Percentiles rank a stretch among this genome's conserved stretches.
phyloP scores from a whole-genome alignment of 192 early-diverging fungal species.

The Spizellomyces punctatus region DNA sequence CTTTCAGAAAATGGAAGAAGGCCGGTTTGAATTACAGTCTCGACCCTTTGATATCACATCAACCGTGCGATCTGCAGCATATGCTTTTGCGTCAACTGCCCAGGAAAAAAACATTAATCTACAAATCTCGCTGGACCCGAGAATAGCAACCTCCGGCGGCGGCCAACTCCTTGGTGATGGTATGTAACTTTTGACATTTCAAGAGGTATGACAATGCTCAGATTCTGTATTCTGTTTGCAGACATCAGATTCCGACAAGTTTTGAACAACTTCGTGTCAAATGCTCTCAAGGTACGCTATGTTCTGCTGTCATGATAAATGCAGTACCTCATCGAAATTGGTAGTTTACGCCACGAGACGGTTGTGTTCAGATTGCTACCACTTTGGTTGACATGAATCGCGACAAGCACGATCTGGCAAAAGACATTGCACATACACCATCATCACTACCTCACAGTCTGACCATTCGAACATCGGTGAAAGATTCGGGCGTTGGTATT shows the following conservation, averaged over 20 bases:
- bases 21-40: slow-evolving; percentile 23
- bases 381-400: neutral
- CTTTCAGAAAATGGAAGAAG: slow-evolving; percentile 31
- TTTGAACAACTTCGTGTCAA: slow-evolving; percentile 19
- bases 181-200: neutral
- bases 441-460: neutral
- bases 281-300: slow-evolving; percentile 13
- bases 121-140: neutral
- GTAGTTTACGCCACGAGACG: slow-evolving; percentile 7
- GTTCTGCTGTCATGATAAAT: too few species aligned
- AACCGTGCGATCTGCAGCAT: slow-evolving; percentile 7
- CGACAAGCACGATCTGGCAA: neutral
- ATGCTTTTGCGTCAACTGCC: slow-evolving; percentile 11
- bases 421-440: neutral
- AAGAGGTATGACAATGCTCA: neutral
- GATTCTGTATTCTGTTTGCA: neutral
- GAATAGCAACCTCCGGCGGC: slow-evolving; percentile 3
- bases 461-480: slow-evolving; percentile 24
- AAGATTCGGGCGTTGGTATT: slow-evolving; percentile 25
- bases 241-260: slow-evolving; percentile 8
- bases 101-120: slow-evolving; percentile 17
- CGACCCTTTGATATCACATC: slow-evolving; percentile 24
- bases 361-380: slow-evolving; percentile 3
- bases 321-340: too few species aligned
- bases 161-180: slow-evolving; percentile 16